phyloP scores from a whole-genome alignment of 1,139 yeast genomes.

The Taphrina populina region DNA sequence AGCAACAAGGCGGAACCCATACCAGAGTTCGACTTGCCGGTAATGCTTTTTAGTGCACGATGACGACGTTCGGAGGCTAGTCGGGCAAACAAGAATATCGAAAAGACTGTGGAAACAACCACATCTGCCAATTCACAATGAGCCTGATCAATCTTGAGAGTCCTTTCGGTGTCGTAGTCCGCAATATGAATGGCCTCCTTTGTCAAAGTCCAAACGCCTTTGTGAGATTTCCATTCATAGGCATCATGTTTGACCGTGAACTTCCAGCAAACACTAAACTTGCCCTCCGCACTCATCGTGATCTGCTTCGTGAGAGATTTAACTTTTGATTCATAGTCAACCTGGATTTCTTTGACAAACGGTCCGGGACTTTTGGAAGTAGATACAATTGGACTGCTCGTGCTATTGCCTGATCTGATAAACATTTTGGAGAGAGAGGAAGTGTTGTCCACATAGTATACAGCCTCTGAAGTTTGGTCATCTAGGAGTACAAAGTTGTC shows the following conservation, averaged over 20 bases:
- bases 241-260: not conserved
- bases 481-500: slow-evolving; percentile 13
- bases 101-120: slow-evolving; percentile 10
- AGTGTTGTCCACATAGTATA: slow-evolving; percentile 7
- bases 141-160: not conserved
- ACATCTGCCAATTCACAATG: not conserved
- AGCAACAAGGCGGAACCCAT: too few relatives aligned
- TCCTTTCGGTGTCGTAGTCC: slow-evolving; percentile 2
- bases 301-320: not conserved
- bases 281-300: slow-evolving; percentile 6
- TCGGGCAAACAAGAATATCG: slow-evolving; percentile 2
- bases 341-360: slow-evolving; percentile 5
- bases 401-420: slow-evolving; percentile 1
- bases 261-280: slow-evolving; percentile 4
- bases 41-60: slow-evolving; percentile 6
- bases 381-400: slow-evolving; percentile 5
- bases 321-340: slow-evolving; percentile 9
- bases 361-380: slow-evolving; percentile 7
- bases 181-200: not conserved
- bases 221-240: slow-evolving; percentile 8
- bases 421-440: slow-evolving; percentile 13
- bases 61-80: slow-evolving; percentile 1
- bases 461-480: not conserved
- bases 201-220: slow-evolving; percentile 8
- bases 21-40: not conserved